Evolutionary conservation across 2,329 filamentous ascomycete species (phyloP), one percentile per base, ranked within the genome.

Genomic region (Ophiocordyceps unilateralis): DNA sequence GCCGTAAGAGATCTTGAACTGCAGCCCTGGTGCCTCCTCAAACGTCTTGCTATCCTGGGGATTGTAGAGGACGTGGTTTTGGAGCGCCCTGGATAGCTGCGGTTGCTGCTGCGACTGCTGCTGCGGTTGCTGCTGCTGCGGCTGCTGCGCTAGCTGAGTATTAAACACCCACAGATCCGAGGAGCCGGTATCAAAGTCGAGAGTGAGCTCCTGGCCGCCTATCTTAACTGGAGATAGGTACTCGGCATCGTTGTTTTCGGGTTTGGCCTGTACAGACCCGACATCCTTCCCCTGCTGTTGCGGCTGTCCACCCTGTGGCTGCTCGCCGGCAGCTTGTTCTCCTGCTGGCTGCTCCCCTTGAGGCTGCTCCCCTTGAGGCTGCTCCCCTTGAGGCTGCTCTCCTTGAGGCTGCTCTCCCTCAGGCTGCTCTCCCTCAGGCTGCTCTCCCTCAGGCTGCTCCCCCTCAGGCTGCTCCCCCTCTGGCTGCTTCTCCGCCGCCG

Each of bases 131-230:
- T 69, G 54, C 32, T 10, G 14, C 17, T 36, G 32, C n/a, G 14
- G n/a, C 36, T 39, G 19, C 20, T 21, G 45, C 1, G 61, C 43
- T 1, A 84, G 69, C 43, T 68, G 56, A 15, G 72, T 76, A 62
- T 72, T 81, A 63, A 85, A 81, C 20, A 81, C 72, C 81, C 80
- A 86, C 64, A 83, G 68, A 58, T 85, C 81, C 12, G 81, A 73
- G 2, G 80, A 84, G 44, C 81, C 81, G n/a, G 78, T 81, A 59
- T 86, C 81, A 54, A 86, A 83, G 56, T 83, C 75, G 55, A 86
- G 62, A 53, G 77, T 74, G 45, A 86, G 53, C 5, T 67, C 70
- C 60, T 85, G 81, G 5, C 76, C 78, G 46, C 81, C 81, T 48
- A 86, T 72, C n/a, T 56, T 69, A 42, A 85, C 76, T 0, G 78